Base-by-base conservation (phyloP, 1,139 yeast genomes). In the Pichia sp. region DNA sequence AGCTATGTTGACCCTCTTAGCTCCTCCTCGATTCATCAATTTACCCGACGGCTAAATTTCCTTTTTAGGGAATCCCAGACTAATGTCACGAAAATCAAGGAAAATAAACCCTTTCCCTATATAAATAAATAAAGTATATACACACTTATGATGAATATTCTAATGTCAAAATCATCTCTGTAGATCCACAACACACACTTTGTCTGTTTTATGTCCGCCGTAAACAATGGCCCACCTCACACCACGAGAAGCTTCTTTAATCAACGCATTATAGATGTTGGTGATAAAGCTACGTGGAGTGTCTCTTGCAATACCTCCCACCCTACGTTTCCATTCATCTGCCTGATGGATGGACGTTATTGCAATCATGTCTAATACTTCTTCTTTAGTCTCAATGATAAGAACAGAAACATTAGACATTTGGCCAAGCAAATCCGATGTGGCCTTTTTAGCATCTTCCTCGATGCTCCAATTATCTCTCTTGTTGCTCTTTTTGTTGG, bases 281-380 rank as follows among this genome's bases (percentile, higher is more conserved):
- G 80, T 71, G 1, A 92, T 85, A 71, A 87, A 90, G 57, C 90
- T 87, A 67, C 89, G 78, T 19, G 96, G 95, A 1, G 81, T 75
- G 4, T 86, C 77, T 59, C 74, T 75, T 2, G 87, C 78, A 1
- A 85, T 79, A 44, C 90, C 90, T 10, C 90, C 87, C 2, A 90
- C 90, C 62, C 88, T 86, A 62, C 95, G 75, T 48, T 84, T 73
- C 97, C 97, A 92, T 76, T 90, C 96, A 58, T 92, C 97, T 44
- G 83, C 85, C 59, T 84, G 90, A 45, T 78, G 77, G 23, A 92
- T 76, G 0, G 96, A 85, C 0, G 95, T 85, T 1, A 85, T 79
- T 36, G 85, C 76, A 47, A 92, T 88, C 77, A 90, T 88, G 48
- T 89, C 95, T 56, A 92, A 67, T 1, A 88, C 87, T 60, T 90